Conservation (phyloP, 1,284 basidiomycete genomes). For the Cryptococcus sp. region DNA sequence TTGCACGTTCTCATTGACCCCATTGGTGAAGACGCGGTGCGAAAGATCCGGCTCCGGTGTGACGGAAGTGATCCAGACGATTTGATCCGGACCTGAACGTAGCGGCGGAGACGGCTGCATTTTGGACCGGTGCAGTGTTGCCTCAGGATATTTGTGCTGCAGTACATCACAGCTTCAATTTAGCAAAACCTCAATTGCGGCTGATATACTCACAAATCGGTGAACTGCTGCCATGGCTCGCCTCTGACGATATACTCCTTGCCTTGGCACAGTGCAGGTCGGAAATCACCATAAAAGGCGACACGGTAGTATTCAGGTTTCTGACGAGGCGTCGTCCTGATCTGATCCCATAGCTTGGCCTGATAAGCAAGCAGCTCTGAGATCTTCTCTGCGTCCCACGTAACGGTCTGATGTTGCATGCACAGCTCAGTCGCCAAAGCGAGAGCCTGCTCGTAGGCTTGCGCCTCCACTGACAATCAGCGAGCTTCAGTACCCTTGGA, state of each 20-base stretch:
- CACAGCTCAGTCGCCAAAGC: constrained; percentile 88
- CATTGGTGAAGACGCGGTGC: constrained; percentile 76
- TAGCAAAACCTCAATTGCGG: constrained; percentile 43
- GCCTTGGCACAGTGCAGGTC: constrained; percentile 31
- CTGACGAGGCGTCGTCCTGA: constrained; percentile 73
- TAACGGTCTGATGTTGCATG: constrained; percentile 74
- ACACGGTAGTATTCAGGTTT: constrained; percentile 92
- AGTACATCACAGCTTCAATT: constrained; percentile 76
- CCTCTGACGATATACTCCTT: constrained; percentile 46
- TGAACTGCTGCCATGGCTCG: constrained; percentile 36
- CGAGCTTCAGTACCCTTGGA: neutral
- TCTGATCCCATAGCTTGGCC: constrained; percentile 74
- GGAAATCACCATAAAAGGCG: constrained; percentile 41
- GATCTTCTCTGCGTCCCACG: constrained; percentile 80
- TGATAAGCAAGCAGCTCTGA: constrained; percentile 81
- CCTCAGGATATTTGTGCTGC: constrained; percentile 85
- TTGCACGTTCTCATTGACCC: constrained; percentile 73
- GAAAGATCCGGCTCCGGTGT: constrained; percentile 77
- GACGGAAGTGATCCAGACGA: constrained; percentile 83
- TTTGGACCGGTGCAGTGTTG: constrained; percentile 69
- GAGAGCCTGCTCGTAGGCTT: constrained; percentile 91
- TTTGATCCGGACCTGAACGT: constrained; percentile 73
- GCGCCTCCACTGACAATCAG: neutral
- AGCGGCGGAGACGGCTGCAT: constrained; percentile 77
- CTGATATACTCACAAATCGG: constrained; percentile 28